phyloP scores from a whole-genome alignment of 352 stramenopile genomes.

The Globisporangium apiculatum region DNA sequence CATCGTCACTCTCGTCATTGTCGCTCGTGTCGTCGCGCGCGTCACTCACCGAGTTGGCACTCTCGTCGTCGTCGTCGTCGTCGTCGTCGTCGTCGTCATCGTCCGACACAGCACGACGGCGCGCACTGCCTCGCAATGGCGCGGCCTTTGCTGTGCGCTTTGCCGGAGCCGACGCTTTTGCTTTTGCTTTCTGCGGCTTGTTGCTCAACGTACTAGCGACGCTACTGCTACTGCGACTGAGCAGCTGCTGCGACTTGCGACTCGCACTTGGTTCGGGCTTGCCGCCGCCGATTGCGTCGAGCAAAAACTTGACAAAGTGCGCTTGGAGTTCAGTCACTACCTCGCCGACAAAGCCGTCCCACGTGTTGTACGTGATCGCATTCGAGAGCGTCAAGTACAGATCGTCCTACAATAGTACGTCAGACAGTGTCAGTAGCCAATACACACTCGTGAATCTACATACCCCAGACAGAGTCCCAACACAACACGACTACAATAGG shows the following conservation, averaged over 20 bases:
- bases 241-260: constrained; percentile 5
- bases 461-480: neutral
- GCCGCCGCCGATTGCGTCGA: constrained; percentile 41
- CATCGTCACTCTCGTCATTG: constrained; percentile 56
- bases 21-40: constrained; percentile 46
- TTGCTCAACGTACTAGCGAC: constrained; percentile 4
- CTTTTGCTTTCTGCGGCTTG: constrained; percentile 14
- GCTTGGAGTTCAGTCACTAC: constrained; percentile 61
- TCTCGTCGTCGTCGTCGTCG: constrained; percentile 44
- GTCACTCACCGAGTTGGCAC: constrained; percentile 32
- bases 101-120: constrained; percentile 21
- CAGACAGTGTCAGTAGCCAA: neutral
- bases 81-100: constrained; percentile 47
- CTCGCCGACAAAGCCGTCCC: constrained; percentile 47
- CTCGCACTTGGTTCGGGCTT: constrained; percentile 15
- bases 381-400: constrained; percentile 75
- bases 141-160: neutral
- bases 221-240: neutral
- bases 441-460: neutral
- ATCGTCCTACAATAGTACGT: constrained; percentile 32
- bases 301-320: constrained; percentile 67
- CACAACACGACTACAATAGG: neutral
- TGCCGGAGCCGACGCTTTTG: constrained; percentile 17
- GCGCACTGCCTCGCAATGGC: neutral
- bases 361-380: constrained; percentile 74